Conservation (phyloP, 2,329 filamentous ascomycete genomes). For the Colletotrichum sp. region DNA sequence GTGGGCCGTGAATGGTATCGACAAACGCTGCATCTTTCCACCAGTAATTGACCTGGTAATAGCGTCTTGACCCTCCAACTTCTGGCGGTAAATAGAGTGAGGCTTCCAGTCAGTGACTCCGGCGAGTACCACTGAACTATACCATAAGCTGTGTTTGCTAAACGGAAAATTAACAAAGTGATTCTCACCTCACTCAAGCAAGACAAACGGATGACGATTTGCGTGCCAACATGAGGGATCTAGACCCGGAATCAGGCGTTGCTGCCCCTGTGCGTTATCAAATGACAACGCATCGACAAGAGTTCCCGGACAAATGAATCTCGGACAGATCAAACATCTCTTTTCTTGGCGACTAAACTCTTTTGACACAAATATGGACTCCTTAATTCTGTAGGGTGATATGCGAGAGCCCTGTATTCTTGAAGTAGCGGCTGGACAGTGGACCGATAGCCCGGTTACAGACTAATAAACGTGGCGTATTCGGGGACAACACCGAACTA, state of each 20-base stretch:
- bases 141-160: too few species aligned
- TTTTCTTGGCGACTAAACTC: not conserved
- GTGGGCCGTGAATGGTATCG: not conserved
- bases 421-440: not conserved
- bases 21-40: not conserved
- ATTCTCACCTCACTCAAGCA: too few species aligned
- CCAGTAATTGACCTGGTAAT: not conserved
- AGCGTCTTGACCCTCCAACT: rapidly evolving
- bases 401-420: not conserved
- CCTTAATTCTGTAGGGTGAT: not conserved
- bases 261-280: rapidly evolving
- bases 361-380: not conserved
- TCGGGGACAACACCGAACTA: not conserved
- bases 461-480: not conserved
- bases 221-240: not conserved
- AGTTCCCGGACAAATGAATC: not conserved
- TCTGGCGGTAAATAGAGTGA: not conserved
- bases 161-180: too few species aligned
- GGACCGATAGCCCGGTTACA: not conserved
- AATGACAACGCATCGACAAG: not conserved
- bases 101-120: not conserved
- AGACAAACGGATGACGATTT: too few species aligned
- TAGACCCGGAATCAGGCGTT: not conserved
- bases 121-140: not conserved
- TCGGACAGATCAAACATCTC: not conserved